Evolutionary conservation across 106 monocot species (phyloP).

Genomic region (Phalaenopsis equestris): DNA sequence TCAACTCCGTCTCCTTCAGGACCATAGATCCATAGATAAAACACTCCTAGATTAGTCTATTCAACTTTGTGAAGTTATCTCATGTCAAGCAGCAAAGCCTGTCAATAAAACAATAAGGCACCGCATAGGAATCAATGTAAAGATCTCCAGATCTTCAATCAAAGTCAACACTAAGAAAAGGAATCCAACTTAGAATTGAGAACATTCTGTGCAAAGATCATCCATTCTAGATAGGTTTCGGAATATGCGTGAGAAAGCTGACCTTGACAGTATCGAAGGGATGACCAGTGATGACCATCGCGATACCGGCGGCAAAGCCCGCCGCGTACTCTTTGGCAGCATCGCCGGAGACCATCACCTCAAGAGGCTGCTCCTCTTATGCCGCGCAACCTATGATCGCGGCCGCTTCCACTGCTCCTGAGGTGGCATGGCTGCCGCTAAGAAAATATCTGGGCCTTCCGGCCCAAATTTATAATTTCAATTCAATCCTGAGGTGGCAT

Average conservation of each 20-base stretch:
- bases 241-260: neutral
- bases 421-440: too few species aligned
- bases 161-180: neutral
- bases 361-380: neutral
- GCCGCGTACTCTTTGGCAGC: conserved; percentile 59
- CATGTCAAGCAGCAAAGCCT: too few species aligned
- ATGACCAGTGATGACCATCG: conserved; percentile 78
- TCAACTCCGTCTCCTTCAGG: too few species aligned
- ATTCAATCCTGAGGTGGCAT: neutral
- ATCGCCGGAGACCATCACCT: conserved; percentile 5
- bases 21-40: too few species aligned
- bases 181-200: neutral
- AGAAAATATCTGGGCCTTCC: too few species aligned
- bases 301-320: conserved; percentile 71
- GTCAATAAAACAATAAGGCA: too few species aligned
- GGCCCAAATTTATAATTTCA: too few species aligned
- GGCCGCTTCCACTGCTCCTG: neutral
- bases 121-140: neutral
- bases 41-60: too few species aligned
- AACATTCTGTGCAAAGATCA: neutral
- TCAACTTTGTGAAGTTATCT: too few species aligned
- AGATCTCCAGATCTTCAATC: neutral
- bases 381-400: neutral
- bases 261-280: conserved; percentile 99
- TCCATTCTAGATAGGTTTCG: neutral